phyloP scores from a whole-genome alignment of 2,329 filamentous ascomycete genomes.

The Hypocreales sp. region DNA sequence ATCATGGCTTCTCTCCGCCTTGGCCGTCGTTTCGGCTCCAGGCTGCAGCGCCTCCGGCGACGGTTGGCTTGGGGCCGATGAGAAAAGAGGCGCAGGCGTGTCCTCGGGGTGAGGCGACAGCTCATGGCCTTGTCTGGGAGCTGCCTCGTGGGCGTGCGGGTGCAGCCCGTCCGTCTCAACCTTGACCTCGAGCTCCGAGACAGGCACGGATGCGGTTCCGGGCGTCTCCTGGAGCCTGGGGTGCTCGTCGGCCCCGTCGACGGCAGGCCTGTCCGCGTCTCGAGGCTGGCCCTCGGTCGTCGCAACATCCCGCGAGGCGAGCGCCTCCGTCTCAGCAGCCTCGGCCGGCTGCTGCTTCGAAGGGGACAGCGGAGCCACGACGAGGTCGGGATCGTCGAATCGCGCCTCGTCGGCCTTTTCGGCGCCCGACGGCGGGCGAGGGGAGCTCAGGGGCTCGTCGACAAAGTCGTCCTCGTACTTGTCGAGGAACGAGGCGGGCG shows the following conservation, averaged over 20 bases:
- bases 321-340: not conserved
- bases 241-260: conserved; percentile 1
- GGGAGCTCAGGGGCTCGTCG: conserved; percentile 60
- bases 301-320: too few relatives aligned
- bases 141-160: conserved; percentile 3
- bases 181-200: conserved; percentile 6
- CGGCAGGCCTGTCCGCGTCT: not conserved
- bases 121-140: conserved; percentile 7
- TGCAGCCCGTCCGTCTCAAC: conserved; percentile 3
- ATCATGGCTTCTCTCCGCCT: too few relatives aligned
- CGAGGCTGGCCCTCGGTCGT: too few relatives aligned
- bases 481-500: conserved; percentile 14
- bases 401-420: conserved; percentile 35
- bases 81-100: conserved; percentile 47
- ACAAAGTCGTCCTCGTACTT: conserved; percentile 62
- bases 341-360: conserved; percentile 17
- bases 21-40: too few relatives aligned
- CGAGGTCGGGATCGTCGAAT: conserved; percentile 39
- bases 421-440: conserved; percentile 44
- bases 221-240: not conserved
- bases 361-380: conserved; percentile 43
- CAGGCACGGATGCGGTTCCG: not conserved
- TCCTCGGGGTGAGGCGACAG: conserved; percentile 48
- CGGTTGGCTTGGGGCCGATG: too few relatives aligned
- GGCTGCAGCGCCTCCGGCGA: too few relatives aligned